Base-by-base conservation (phyloP, 805 yeast genomes). In the Wickerhamiella sorbophila region DNA sequence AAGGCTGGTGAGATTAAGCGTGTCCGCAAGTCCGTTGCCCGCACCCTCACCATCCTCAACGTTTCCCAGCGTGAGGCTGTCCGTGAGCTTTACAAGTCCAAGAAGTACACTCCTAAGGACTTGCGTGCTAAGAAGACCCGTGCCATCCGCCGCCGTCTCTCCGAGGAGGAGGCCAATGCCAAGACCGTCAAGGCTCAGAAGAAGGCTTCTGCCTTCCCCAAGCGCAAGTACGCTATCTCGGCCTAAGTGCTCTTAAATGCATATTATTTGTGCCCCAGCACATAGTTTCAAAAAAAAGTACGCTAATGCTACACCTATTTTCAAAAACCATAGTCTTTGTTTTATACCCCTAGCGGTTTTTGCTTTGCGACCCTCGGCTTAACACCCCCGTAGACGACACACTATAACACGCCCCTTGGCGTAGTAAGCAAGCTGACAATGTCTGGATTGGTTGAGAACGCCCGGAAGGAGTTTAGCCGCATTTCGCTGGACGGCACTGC, bases 71-170 rank as follows among this genome's bases (percentile, higher is more conserved):
- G 98, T 75, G 86, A 80, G 57, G 77, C 79, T 60, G 95, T 85
- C 66, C 84, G 84, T 72, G 91, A 80, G 65, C 80, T 83, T 77
- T 87, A 87, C 88, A 80, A 83, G 79, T 55, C 53, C 58, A 61
- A 62, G 61, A 87, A 85, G 74, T 82, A 77, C 79, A 75, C 77
- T 69, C 97, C 98, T 76, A 87, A 88, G 77, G 96, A 87, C 69
- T 78, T 91, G 74, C 88, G 97, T 76, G 94, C 86, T 61, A 91
- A 91, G 88, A 84, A 91, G 82, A 91, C 99, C 72, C 88, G 97
- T 80, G 97, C 98, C 70, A 72, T 88, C 72, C 88, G 98, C 83
- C 83, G 97, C 78, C 77, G 79, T 66, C 77, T 91, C 66, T 77
- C 96, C 69, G 74, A 80, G 65, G 69, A 70, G 70, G 95, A 91